phyloP scores from a whole-genome alignment of 2,329 filamentous ascomycete genomes.

The Diaporthe sp. region DNA sequence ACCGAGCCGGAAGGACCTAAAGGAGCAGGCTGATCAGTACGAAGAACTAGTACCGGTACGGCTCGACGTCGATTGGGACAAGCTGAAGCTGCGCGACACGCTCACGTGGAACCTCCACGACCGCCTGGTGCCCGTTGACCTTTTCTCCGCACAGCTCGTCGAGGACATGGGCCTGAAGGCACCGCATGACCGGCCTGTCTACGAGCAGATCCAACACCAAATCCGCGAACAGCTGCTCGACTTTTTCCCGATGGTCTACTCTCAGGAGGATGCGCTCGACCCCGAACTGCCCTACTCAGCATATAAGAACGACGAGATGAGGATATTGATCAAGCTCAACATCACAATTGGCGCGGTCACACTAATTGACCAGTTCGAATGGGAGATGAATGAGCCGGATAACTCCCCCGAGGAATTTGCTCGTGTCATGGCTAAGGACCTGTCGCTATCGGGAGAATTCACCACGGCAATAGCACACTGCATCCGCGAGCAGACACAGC shows the following conservation, averaged over 20 bases:
- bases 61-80: conserved; percentile 94
- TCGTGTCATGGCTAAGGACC: conserved; percentile 85
- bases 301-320: conserved; percentile 99
- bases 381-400: conserved; percentile 95
- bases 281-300: conserved; percentile 90
- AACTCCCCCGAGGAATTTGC: conserved; percentile 98
- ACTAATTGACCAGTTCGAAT: conserved; percentile 96
- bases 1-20: conserved; percentile 82
- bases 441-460: conserved; percentile 94
- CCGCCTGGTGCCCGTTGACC: conserved; percentile 79
- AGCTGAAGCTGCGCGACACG: conserved; percentile 93
- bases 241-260: conserved; percentile 91
- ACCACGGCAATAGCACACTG: conserved; percentile 97
- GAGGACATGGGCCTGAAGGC: conserved; percentile 89
- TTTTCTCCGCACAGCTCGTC: conserved; percentile 89
- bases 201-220: conserved; percentile 71
- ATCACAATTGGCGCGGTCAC: conserved; percentile 97
- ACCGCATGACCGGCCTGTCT: conserved; percentile 72
- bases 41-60: conserved; percentile 93
- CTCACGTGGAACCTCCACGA: conserved; percentile 99
- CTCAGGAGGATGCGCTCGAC: conserved; percentile 90
- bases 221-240: conserved; percentile 92
- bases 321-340: conserved; percentile 93
- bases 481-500: conserved; percentile 93
- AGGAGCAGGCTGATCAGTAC: conserved; percentile 86